phyloP scores from a whole-genome alignment of 192 early-diverging fungal species.

The Glomus cerebriforme region DNA sequence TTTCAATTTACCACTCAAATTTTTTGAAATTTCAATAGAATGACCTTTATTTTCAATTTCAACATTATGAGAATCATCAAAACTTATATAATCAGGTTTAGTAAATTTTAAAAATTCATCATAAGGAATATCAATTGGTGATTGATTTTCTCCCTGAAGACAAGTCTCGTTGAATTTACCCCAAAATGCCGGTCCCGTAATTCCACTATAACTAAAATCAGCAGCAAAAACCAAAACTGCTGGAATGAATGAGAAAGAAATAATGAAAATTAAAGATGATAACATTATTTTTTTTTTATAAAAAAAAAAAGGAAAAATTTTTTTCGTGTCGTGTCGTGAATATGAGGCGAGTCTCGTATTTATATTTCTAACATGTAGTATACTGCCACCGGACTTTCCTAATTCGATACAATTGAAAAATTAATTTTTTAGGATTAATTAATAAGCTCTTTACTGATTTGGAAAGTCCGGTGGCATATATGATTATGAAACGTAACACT shows the following conservation, averaged over 20 bases:
- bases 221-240: neutral
- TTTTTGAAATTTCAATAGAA: constrained; percentile 40
- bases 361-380: no score
- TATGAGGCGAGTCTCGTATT: no score
- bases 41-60: constrained; percentile 44
- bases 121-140: constrained; percentile 54
- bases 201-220: neutral
- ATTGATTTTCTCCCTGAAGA: constrained; percentile 47
- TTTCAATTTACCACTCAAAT: constrained; percentile 19
- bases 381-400: no score
- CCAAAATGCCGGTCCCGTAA: neutral
- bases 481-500: no score
- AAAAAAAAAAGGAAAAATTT: neutral
- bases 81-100: neutral
- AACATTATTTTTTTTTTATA: neutral
- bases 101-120: neutral
- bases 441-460: no score
- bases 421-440: no score
- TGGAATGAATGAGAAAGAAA: neutral
- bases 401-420: no score
- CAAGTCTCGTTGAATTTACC: constrained; percentile 12
- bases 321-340: no score
- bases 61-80: constrained; percentile 22
- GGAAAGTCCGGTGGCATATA: no score
- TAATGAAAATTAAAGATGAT: neutral